Evolutionary conservation across 2,329 filamentous ascomycete genomes (phyloP).

Genomic region (Pestalotiopsis sp.): DNA sequence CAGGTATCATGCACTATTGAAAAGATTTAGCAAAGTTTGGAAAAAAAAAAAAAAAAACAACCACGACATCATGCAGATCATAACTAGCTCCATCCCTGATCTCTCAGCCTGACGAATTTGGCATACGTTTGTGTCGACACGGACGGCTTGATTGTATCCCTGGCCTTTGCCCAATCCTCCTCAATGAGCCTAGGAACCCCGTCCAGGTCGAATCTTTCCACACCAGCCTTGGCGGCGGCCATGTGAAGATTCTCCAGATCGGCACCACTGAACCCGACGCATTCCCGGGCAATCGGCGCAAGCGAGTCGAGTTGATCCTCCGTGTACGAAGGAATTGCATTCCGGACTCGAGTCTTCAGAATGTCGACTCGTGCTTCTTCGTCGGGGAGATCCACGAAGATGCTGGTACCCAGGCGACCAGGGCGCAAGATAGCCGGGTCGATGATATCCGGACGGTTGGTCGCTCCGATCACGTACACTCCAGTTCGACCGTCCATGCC

Average conservation of each 20-base stretch:
- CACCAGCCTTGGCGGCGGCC: conserved; percentile 30
- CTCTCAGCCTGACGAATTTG: conserved; percentile 35
- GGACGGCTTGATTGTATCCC: conserved; percentile 51
- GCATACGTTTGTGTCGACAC: conserved; percentile 45
- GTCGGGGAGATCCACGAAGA: conserved; percentile 87
- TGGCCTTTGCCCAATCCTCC: conserved; percentile 56
- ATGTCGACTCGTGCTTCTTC: conserved; percentile 84
- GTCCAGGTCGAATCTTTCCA: conserved; percentile 24
- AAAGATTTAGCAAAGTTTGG: neutral
- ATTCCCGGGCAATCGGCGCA: conserved; percentile 68
- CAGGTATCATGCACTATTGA: neutral
- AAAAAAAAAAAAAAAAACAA: neutral
- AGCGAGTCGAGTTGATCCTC: conserved; percentile 44
- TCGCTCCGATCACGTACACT: conserved; percentile 93
- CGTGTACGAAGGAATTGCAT: conserved; percentile 26
- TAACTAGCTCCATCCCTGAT: conserved; percentile 10
- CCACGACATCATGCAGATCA: neutral
- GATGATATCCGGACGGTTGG: conserved; percentile 95
- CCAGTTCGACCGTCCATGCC: conserved; percentile 79
- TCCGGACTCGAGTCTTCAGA: conserved; percentile 62
- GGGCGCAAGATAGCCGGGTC: conserved; percentile 93
- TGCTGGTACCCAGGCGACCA: conserved; percentile 82
- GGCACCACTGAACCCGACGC: conserved; percentile 75
- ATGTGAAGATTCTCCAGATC: conserved; percentile 59
- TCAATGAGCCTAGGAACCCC: conserved; percentile 29